These are phyloP conservation scores for Syncephalastrum sp. DNA, from an alignment of 371 early-diverging fungal genomes.

Conservation along the genomic window DNA sequence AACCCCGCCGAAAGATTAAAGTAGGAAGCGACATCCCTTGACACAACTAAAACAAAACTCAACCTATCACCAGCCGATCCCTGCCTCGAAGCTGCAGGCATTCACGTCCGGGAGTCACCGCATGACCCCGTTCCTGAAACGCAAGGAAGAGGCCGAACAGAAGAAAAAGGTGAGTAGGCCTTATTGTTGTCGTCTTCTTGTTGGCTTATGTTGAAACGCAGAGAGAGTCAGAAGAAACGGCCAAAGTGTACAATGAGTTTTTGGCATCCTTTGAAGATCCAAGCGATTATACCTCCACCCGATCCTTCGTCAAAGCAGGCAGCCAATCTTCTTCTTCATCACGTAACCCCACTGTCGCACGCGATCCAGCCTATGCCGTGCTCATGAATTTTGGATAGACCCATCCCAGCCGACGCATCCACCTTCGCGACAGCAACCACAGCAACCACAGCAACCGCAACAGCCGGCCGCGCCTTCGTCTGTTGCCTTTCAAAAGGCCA, in stretches of 20 bases:
- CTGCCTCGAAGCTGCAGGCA: slow-evolving; percentile 66
- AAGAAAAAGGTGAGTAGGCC: slow-evolving; percentile 62
- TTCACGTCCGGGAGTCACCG: slow-evolving; percentile 68
- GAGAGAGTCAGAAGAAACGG: slow-evolving; percentile 73
- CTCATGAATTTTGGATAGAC: not conserved
- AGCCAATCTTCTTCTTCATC: slow-evolving; percentile 23
- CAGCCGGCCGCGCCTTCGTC: too few relatives aligned
- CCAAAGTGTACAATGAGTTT: slow-evolving; percentile 81
- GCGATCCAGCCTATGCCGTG: not conserved
- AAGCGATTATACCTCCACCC: slow-evolving; percentile 39
- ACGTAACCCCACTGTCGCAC: not conserved
- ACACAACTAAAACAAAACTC: too few relatives aligned
- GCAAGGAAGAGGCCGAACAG: slow-evolving; percentile 72
- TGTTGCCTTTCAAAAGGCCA: too few relatives aligned
- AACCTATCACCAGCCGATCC: slow-evolving; percentile 38
- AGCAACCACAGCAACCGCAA: not conserved
- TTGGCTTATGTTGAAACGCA: slow-evolving; percentile 15
- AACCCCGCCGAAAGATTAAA: too few relatives aligned
- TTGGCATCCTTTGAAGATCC: slow-evolving; percentile 81
- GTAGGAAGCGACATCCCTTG: too few relatives aligned
- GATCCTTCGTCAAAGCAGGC: slow-evolving; percentile 65
- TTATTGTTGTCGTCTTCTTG: slow-evolving; percentile 1
- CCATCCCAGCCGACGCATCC: not conserved
- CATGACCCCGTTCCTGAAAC: slow-evolving; percentile 72
- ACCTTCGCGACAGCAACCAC: slow-evolving; percentile 2